These are phyloP conservation scores for Blastocystis sp. DNA, from an alignment of 352 stramenopile genomes.

Conservation along the genomic window DNA sequence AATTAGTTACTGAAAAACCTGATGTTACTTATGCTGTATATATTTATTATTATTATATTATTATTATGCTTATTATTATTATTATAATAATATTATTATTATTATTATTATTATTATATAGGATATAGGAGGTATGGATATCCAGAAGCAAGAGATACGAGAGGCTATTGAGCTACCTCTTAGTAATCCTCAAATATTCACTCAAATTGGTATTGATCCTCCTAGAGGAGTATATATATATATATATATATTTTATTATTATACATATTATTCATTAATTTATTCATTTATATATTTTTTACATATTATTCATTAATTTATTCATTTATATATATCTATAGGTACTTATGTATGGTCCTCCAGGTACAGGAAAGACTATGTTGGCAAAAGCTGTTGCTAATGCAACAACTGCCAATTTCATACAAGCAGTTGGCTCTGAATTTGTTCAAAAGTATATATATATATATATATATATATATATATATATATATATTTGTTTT, in stretches of 20 bases:
- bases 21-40: slow-evolving; percentile 86
- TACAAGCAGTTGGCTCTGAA: slow-evolving; percentile 79
- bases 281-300: too few species aligned
- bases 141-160: slow-evolving; percentile 92
- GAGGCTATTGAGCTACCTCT: slow-evolving; percentile 96
- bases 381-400: slow-evolving; percentile 97
- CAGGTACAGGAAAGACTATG: slow-evolving; percentile 83
- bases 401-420: slow-evolving; percentile 93
- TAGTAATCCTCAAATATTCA: slow-evolving; percentile 96
- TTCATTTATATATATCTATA: too few species aligned
- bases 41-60: too few species aligned
- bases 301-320: too few species aligned
- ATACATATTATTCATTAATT: too few species aligned
- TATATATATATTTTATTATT: background rate
- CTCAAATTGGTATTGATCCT: slow-evolving; percentile 97
- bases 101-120: slow-evolving; percentile 10
- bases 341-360: slow-evolving; percentile 42
- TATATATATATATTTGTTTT: background rate
- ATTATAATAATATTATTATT: slow-evolving; percentile 41
- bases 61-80: too few species aligned
- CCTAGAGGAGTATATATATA: slow-evolving; percentile 70
- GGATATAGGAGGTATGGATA: slow-evolving; percentile 97
- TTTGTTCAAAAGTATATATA: slow-evolving; percentile 99
- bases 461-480: slow-evolving; percentile 10
- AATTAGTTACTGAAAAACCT: slow-evolving; percentile 92